Evolutionary conservation across 2,329 filamentous ascomycete genomes (phyloP).

Genomic region (Chrysoporthe puriensis): DNA sequence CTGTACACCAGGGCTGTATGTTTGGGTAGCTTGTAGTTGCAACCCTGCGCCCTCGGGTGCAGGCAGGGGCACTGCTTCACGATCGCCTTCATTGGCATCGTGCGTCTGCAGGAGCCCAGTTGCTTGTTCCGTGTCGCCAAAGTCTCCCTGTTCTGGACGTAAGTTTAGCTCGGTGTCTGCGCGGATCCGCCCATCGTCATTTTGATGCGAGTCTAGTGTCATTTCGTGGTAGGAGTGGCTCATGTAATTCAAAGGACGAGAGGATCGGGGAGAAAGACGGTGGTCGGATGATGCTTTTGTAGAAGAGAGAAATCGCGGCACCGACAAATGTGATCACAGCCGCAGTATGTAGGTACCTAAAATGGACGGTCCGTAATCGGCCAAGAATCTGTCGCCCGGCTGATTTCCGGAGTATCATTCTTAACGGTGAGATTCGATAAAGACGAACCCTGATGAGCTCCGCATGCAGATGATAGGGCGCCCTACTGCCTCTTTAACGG

Average conservation of each 20-base stretch:
- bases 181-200: background rate
- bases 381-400: no score
- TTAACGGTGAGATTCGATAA: no score
- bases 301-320: no score
- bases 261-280: no score
- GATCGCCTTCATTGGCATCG: background rate
- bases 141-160: background rate
- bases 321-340: no score
- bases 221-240: background rate
- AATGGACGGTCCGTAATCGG: no score
- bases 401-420: no score
- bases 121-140: background rate
- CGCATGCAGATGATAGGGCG: no score
- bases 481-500: no score
- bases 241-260: background rate
- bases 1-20: background rate
- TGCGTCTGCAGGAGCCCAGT: constrained; percentile 4
- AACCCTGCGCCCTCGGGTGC: background rate
- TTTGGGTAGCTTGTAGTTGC: background rate
- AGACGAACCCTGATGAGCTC: no score
- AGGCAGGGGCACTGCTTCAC: background rate
- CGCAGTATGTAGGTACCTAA: no score
- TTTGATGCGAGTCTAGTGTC: background rate
- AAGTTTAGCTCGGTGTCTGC: background rate
- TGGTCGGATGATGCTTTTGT: no score